These are phyloP conservation scores for Canariomyces notabilis DNA, from an alignment of 2,329 filamentous ascomycete genomes.

Conservation along the genomic window DNA sequence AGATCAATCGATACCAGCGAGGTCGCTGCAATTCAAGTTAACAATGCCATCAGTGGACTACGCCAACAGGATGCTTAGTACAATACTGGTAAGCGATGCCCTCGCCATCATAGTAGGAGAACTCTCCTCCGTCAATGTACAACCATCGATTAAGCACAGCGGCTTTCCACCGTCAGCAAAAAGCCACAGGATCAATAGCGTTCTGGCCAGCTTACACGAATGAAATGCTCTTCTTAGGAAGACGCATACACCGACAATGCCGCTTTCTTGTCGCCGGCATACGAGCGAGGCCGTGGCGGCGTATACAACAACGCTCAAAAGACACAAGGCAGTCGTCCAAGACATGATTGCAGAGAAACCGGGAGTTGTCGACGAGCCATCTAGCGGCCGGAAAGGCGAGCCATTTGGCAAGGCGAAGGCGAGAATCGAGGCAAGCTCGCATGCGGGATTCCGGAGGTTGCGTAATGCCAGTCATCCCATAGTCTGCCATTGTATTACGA, in stretches of 20 bases:
- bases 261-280: conserved; percentile 14
- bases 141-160: conserved; percentile 20
- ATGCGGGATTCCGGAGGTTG: background rate
- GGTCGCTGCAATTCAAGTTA: conserved; percentile 11
- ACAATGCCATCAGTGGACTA: background rate
- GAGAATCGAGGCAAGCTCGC: background rate
- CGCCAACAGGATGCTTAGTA: background rate
- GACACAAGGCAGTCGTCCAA: background rate
- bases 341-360: too few relatives aligned
- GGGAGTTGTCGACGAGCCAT: too few relatives aligned
- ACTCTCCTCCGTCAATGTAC: conserved; percentile 24
- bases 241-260: conserved; percentile 7
- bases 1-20: conserved; percentile 21
- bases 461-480: background rate
- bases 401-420: background rate
- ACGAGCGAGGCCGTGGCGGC: conserved; percentile 1
- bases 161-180: conserved; percentile 13
- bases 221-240: conserved; percentile 24
- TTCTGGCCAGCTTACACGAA: conserved; percentile 17
- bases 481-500: too few relatives aligned
- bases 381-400: background rate
- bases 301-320: conserved; percentile 2
- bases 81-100: conserved; percentile 21
- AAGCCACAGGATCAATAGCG: background rate
- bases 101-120: conserved; percentile 19